Evolutionary conservation across 805 yeast genomes (phyloP).

Genomic region (Hyphopichia homilentoma): DNA sequence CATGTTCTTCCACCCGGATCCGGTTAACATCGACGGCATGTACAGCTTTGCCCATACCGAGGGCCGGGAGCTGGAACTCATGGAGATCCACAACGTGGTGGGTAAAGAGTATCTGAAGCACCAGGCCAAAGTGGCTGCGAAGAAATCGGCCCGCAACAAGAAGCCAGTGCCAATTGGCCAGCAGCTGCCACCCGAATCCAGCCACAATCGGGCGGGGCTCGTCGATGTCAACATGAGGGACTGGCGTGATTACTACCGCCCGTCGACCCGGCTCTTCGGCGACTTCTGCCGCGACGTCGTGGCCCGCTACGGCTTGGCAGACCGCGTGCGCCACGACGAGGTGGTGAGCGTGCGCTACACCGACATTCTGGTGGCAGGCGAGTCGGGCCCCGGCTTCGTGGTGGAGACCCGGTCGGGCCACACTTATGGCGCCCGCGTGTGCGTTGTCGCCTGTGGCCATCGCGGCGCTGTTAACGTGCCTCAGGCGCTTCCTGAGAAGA

Average conservation of each 20-base stretch:
- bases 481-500: constrained; percentile 12
- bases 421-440: constrained; percentile 28
- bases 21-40: constrained; percentile 41
- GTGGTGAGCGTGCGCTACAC: constrained; percentile 31
- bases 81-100: constrained; percentile 40
- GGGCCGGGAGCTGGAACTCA: constrained; percentile 31
- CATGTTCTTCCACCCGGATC: constrained; percentile 48
- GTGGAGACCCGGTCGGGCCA: constrained; percentile 27
- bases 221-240: constrained; percentile 43
- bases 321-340: constrained; percentile 27
- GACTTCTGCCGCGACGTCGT: constrained; percentile 37
- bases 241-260: constrained; percentile 42
- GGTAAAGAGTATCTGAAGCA: constrained; percentile 44
- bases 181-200: constrained; percentile 9
- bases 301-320: constrained; percentile 25
- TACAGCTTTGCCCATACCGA: constrained; percentile 34
- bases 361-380: constrained; percentile 15
- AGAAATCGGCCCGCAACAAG: constrained; percentile 8
- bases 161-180: constrained; percentile 10
- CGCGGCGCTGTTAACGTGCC: constrained; percentile 33
- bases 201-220: constrained; percentile 30
- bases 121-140: constrained; percentile 23
- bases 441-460: constrained; percentile 36
- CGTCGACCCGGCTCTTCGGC: constrained; percentile 34
- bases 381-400: constrained; percentile 27